phyloP scores from a whole-genome alignment of 495 filamentous ascomycete genomes.

The Parachaetomium inaequale region DNA sequence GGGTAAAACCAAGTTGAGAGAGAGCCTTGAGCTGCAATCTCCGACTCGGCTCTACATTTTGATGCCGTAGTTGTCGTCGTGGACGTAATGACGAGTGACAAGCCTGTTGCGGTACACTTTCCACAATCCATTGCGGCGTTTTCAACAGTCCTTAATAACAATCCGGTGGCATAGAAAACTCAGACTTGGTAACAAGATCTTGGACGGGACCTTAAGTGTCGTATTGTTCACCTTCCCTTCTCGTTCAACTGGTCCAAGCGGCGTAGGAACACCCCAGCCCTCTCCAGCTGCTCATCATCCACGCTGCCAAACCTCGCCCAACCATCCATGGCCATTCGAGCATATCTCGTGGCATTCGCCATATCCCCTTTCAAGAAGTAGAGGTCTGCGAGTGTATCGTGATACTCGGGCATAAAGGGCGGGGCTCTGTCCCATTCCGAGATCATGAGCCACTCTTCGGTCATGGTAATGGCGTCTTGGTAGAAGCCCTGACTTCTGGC shows the following conservation, averaged over 20 bases:
- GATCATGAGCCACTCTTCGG: conserved; percentile 33
- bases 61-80: no score
- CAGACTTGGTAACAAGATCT: background rate
- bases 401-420: conserved; percentile 35
- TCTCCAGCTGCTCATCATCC: conserved; percentile 32
- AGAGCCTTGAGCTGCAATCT: background rate
- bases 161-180: background rate
- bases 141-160: no score
- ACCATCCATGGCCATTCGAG: conserved; percentile 36
- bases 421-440: conserved; percentile 33
- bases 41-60: background rate
- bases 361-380: conserved; percentile 34
- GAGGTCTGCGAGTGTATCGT: conserved; percentile 38
- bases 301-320: conserved; percentile 39
- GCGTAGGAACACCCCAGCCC: conserved; percentile 24
- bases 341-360: conserved; percentile 36
- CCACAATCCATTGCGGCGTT: background rate
- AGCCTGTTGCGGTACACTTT: background rate
- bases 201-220: background rate
- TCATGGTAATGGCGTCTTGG: conserved; percentile 35
- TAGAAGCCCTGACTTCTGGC: conserved; percentile 34
- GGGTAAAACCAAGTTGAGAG: background rate
- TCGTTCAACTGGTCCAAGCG: conserved; percentile 15
- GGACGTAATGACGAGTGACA: background rate
- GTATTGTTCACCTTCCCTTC: background rate